Evolutionary conservation across 176 grass and related monocot species (phyloP).

Genomic region (Aegilops bicornis): DNA sequence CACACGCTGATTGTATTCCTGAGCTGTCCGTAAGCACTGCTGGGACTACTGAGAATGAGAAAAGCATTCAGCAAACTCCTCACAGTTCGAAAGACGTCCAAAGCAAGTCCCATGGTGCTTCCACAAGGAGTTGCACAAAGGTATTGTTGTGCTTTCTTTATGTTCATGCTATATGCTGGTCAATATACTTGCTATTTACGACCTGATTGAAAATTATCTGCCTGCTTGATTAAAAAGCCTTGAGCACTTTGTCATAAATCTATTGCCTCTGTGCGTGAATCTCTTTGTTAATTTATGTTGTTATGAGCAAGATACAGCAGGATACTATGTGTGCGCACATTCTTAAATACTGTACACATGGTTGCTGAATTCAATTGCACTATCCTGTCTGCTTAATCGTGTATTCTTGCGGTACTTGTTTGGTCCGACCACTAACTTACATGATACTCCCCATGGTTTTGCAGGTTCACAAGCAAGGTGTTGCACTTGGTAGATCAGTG

Average conservation of each 20-base stretch:
- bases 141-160: conserved; percentile 30
- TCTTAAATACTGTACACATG: not conserved
- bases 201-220: not conserved
- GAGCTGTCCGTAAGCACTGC: conserved; percentile 69
- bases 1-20: conserved; percentile 57
- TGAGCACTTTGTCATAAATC: not conserved
- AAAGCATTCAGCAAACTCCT: conserved; percentile 40
- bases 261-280: not conserved
- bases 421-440: not conserved
- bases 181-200: not conserved
- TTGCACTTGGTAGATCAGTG: conserved; percentile 87
- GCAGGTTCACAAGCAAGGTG: conserved; percentile 93
- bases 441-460: not conserved
- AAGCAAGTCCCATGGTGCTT: conserved; percentile 57
- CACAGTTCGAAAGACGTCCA: conserved; percentile 59
- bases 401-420: not conserved
- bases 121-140: conserved; percentile 89
- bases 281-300: not conserved
- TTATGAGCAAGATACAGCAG: not conserved
- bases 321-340: not conserved
- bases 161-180: not conserved
- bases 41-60: conserved; percentile 54
- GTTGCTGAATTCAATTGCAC: not conserved
- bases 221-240: not conserved
- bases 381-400: not conserved